Conservation (phyloP, 371 early-diverging fungal species). For the Funneliformis caledonium region DNA sequence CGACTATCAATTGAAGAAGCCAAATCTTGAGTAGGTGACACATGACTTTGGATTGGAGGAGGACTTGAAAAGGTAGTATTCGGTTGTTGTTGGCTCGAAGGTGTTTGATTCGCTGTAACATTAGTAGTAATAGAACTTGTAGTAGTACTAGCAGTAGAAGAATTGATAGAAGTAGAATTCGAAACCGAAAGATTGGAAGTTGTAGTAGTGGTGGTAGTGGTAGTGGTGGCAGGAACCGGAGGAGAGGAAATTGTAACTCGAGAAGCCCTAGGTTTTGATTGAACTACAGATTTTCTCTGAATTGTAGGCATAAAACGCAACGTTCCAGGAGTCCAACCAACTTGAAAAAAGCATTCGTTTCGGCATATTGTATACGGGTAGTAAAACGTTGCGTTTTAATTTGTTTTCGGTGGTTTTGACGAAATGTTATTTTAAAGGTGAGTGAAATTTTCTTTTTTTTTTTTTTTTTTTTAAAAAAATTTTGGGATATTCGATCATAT, state of each 20-base stretch:
- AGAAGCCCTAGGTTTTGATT: slow-evolving; percentile 32
- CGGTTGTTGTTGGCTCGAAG: neutral
- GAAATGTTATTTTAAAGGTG: slow-evolving; percentile 38
- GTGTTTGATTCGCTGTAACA: neutral
- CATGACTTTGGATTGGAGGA: neutral
- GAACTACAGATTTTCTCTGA: slow-evolving; percentile 34
- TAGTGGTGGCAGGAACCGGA: neutral
- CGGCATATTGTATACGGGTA: slow-evolving; percentile 11
- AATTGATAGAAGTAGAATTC: neutral
- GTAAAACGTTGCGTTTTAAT: neutral
- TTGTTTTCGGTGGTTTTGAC: slow-evolving; percentile 2
- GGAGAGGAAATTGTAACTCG: slow-evolving; percentile 2
- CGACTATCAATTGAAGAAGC: slow-evolving; percentile 20
- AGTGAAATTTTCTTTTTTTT: slow-evolving; percentile 34
- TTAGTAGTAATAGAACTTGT: neutral
- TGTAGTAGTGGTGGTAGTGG: neutral
- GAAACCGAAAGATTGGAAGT: slow-evolving; percentile 5
- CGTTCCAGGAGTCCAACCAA: slow-evolving; percentile 37
- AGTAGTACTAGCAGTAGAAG: neutral
- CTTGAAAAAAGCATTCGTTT: slow-evolving; percentile 13
- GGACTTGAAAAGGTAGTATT: neutral
- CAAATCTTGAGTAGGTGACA: neutral
- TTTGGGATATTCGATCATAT: neutral
- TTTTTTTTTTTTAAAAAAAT: slow-evolving; percentile 25
- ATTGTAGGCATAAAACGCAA: slow-evolving; percentile 39